Evolutionary conservation across 176 grass and related monocot genomes (phyloP).

Genomic region (Carex littledalei): DNA sequence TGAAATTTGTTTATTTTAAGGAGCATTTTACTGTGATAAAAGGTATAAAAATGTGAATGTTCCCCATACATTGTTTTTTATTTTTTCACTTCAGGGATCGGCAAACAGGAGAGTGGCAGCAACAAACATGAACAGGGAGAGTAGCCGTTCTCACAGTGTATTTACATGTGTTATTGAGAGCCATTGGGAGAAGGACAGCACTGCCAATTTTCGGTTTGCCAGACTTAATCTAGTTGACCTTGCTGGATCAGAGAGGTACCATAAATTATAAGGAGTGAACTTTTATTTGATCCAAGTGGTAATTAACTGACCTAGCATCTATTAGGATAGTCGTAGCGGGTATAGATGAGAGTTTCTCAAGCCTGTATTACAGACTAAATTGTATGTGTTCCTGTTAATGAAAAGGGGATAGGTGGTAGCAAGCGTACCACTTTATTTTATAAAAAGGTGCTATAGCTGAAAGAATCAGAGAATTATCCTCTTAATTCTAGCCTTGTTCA

Average conservation of each 20-base stretch:
- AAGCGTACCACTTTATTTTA: neutral
- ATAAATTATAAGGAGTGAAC: neutral
- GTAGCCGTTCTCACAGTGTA: slow-evolving; percentile 90
- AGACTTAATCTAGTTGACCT: slow-evolving; percentile 96
- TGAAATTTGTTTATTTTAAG: slow-evolving; percentile 10
- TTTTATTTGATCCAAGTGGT: neutral
- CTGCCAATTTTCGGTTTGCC: slow-evolving; percentile 72
- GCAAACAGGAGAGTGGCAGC: slow-evolving; percentile 86
- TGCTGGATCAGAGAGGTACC: slow-evolving; percentile 92
- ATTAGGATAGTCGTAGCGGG: neutral
- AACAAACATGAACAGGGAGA: slow-evolving; percentile 93
- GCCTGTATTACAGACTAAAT: neutral
- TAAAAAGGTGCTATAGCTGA: neutral
- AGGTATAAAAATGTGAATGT: neutral
- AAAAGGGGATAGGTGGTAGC: neutral
- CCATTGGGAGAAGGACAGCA: slow-evolving; percentile 77
- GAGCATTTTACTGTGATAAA: neutral
- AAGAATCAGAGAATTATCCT: neutral
- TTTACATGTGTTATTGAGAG: slow-evolving; percentile 97
- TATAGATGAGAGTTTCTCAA: neutral
- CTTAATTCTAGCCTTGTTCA: neutral
- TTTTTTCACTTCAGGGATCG: slow-evolving; percentile 55
- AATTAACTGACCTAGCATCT: neutral
- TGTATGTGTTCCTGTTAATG: neutral
- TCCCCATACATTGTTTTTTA: neutral